Percentiles rank a stretch among this genome's conserved stretches.
These are phyloP conservation scores for Pelargonium citronellum DNA, from an alignment of 441 rosid genomes.

Conservation along the genomic window DNA sequence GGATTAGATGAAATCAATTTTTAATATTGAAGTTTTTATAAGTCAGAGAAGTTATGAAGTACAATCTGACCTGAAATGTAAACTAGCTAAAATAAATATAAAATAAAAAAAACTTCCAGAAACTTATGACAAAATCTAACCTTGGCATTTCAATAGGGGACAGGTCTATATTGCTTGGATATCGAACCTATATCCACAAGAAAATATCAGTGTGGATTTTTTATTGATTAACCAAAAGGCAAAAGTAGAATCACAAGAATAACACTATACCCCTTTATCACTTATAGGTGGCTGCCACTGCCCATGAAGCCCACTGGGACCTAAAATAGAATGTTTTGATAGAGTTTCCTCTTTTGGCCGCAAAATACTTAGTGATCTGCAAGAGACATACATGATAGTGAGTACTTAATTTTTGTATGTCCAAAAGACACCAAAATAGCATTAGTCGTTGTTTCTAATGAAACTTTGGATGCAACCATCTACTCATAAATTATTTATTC, in stretches of 20 bases:
- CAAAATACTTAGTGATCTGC: slow-evolving; percentile 56
- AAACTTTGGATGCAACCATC: neutral
- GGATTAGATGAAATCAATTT: slow-evolving; percentile 20
- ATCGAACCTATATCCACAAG: slow-evolving; percentile 51
- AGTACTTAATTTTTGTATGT: neutral
- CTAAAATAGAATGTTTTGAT: slow-evolving; percentile 83
- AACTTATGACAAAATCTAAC: slow-evolving; percentile 34
- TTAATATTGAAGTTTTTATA: slow-evolving; percentile 18
- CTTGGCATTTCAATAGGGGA: slow-evolving; percentile 75
- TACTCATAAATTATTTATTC: neutral
- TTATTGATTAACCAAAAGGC: slow-evolving; percentile 17
- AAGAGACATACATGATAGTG: slow-evolving; percentile 10
- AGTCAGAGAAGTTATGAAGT: neutral
- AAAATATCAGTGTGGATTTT: slow-evolving; percentile 25
- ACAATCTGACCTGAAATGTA: neutral
- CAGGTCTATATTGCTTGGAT: slow-evolving; percentile 73
- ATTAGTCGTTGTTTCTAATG: neutral
- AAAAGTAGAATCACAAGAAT: slow-evolving; percentile 9
- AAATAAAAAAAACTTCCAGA: slow-evolving; percentile 6
- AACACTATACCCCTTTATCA: slow-evolving; percentile 46
- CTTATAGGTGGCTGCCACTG: slow-evolving; percentile 73
- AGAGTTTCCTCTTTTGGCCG: slow-evolving; percentile 81
- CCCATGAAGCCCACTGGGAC: slow-evolving; percentile 78
- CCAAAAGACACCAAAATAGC: neutral
- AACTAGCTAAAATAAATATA: neutral